Evolutionary conservation across 106 monocot genomes (phyloP).

Genomic region (Posidonia australis): DNA sequence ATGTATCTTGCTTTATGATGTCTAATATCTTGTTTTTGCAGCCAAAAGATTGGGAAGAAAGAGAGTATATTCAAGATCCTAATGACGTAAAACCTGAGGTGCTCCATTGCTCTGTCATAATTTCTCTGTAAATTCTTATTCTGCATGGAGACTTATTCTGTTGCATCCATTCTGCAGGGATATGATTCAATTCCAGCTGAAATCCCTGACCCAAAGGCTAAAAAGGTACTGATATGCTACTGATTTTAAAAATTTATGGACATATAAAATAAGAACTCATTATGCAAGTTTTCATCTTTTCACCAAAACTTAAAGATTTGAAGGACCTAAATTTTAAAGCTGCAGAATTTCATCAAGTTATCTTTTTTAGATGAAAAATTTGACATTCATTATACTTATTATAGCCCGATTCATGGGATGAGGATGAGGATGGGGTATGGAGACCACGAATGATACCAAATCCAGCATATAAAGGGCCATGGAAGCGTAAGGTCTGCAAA

Average conservation of each 20-base stretch:
- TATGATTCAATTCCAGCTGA: slow-evolving; percentile 89
- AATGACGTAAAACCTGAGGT: slow-evolving; percentile 90
- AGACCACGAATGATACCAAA: slow-evolving; percentile 76
- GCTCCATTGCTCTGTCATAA: not conserved
- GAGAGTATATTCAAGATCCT: slow-evolving; percentile 88
- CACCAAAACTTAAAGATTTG: not conserved
- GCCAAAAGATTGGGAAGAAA: slow-evolving; percentile 93
- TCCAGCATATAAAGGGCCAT: slow-evolving; percentile 87
- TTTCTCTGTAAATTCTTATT: not conserved
- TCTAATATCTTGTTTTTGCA: slow-evolving; percentile 14
- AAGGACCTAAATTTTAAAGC: not conserved
- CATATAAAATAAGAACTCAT: not conserved
- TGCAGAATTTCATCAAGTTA: not conserved
- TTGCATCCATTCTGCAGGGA: slow-evolving; percentile 36
- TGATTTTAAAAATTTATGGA: not conserved
- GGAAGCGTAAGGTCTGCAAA: slow-evolving; percentile 74
- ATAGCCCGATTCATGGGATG: slow-evolving; percentile 93
- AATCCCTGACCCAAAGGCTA: slow-evolving; percentile 86
- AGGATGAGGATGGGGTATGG: slow-evolving; percentile 95
- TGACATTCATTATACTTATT: slow-evolving; percentile 2
- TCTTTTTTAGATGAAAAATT: not conserved
- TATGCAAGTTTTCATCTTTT: not conserved
- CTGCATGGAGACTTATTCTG: slow-evolving; percentile 7
- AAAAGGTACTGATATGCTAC: slow-evolving; percentile 38
- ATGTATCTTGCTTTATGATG: not conserved